Evolutionary conservation across 805 yeast species (phyloP).

Genomic region (Candida ipomoeae): DNA sequence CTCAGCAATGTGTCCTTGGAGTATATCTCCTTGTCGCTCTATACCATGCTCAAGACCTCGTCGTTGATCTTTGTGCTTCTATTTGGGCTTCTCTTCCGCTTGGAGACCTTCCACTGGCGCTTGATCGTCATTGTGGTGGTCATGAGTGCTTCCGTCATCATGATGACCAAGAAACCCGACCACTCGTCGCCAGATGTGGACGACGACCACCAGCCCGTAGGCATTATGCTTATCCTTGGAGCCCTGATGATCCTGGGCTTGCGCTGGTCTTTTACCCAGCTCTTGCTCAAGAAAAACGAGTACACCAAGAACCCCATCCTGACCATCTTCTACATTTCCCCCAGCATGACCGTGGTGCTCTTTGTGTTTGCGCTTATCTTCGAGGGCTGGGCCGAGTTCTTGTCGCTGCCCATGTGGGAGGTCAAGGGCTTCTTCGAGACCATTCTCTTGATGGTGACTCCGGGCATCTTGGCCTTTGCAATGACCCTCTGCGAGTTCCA

Average conservation of each 20-base stretch:
- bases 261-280: conserved; percentile 93
- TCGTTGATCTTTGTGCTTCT: conserved; percentile 82
- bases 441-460: conserved; percentile 58
- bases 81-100: conserved; percentile 77
- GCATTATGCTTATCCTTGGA: conserved; percentile 67
- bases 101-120: conserved; percentile 71
- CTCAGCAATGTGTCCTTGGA: conserved; percentile 80
- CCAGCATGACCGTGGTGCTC: conserved; percentile 69
- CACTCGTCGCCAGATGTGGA: conserved; percentile 16
- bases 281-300: conserved; percentile 59
- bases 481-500: conserved; percentile 89
- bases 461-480: conserved; percentile 83
- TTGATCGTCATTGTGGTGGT: conserved; percentile 64
- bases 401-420: conserved; percentile 58
- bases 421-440: conserved; percentile 56
- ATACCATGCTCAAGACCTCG: conserved; percentile 91
- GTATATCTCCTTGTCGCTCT: conserved; percentile 74
- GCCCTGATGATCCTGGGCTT: conserved; percentile 85
- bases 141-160: conserved; percentile 79
- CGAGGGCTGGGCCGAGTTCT: conserved; percentile 63
- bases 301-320: conserved; percentile 70
- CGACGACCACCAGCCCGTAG: conserved; percentile 36
- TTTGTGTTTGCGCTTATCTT: conserved; percentile 57
- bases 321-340: conserved; percentile 80
- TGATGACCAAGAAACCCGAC: conserved; percentile 66